These are phyloP conservation scores for Amylocarpus encephaloides DNA, from an alignment of 2,329 filamentous ascomycete species.

Conservation along the genomic window DNA sequence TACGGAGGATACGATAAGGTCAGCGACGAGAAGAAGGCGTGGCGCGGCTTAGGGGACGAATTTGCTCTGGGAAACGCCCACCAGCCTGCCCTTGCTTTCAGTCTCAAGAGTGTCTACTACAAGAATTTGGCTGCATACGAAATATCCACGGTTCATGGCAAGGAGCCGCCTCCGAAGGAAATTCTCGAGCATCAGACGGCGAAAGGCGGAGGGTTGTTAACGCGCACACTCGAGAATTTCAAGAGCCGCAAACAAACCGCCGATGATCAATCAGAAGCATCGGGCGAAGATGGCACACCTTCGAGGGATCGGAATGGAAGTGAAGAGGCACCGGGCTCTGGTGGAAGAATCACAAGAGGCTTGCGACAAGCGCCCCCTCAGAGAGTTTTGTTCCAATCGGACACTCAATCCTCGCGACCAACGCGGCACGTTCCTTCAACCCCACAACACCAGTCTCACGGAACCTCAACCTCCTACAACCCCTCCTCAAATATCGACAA, in stretches of 20 bases:
- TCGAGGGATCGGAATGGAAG: constrained; percentile 44
- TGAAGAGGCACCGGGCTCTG: constrained; percentile 45
- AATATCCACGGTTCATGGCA: constrained; percentile 68
- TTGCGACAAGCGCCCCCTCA: constrained; percentile 79
- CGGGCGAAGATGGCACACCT: constrained; percentile 54
- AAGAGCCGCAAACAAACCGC: constrained; percentile 38
- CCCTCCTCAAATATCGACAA: constrained; percentile 50
- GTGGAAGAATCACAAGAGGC: constrained; percentile 54
- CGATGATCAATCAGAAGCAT: constrained; percentile 53
- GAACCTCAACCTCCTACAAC: constrained; percentile 40
- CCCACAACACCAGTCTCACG: constrained; percentile 28
- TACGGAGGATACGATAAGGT: constrained; percentile 83
- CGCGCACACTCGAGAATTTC: constrained; percentile 73
- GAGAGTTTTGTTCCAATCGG: constrained; percentile 77
- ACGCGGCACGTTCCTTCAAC: constrained; percentile 45
- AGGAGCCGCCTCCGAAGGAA: constrained; percentile 79
- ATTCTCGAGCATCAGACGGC: constrained; percentile 74
- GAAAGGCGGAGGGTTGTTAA: constrained; percentile 74
- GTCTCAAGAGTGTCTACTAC: constrained; percentile 83
- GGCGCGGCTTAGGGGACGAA: constrained; percentile 69
- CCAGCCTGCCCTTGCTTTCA: constrained; percentile 76
- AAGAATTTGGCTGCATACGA: constrained; percentile 85
- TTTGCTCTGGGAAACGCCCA: constrained; percentile 70
- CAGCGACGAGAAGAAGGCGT: constrained; percentile 76
- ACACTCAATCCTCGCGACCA: constrained; percentile 59